Evolutionary conservation across 306 rosid species (phyloP), one percentile per base, ranked within the genome.

Genomic region (Sindora glabra): DNA sequence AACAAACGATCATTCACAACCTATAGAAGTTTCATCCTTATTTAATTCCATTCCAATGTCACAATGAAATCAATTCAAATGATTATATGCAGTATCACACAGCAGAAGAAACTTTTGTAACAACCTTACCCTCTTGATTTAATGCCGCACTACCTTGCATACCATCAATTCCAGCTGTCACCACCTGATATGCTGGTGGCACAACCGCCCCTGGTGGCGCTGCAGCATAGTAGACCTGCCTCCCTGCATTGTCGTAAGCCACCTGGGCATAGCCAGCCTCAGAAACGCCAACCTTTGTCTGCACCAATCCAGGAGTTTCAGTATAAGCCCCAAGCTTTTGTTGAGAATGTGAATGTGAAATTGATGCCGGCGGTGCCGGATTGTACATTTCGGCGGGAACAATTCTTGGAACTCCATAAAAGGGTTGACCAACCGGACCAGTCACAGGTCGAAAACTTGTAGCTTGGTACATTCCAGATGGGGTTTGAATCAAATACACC

Each of bases 341-440:
- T 37, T 56, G 78, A 34, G 48, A 32, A 33, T 30, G 67, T 1
- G 48, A 30, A 33, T 30, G 66, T 2, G 66, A 32, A 57, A 64
- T 21, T 3, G 77, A 25, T 3, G 44, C 68, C 14, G 63, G 67
- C 7, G 62, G 57, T 5, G 66, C 61, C 3, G 77, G 54, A 42
- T 56, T 77, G 67, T 74, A 81, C 9, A 51, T 61, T 15, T 62
- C 59, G 24, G 77, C 9, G 47, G 74, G 80, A 5, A 48, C 62
- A 72, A 74, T 62, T 41, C 81, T 63, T 50, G 74, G 84, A 15
- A 80, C 74, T 49, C 84, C 84, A 38, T 84, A 84, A 65, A 69
- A 84, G 0, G 77, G 58, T 50, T 78, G 85, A 41, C 79, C 74
- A 0, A 81, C 70, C 0, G 76, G 73, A 27, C 77, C 71, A 0